Conservation (phyloP, 1,139 yeast genomes). For the Candida dubliniensis region DNA sequence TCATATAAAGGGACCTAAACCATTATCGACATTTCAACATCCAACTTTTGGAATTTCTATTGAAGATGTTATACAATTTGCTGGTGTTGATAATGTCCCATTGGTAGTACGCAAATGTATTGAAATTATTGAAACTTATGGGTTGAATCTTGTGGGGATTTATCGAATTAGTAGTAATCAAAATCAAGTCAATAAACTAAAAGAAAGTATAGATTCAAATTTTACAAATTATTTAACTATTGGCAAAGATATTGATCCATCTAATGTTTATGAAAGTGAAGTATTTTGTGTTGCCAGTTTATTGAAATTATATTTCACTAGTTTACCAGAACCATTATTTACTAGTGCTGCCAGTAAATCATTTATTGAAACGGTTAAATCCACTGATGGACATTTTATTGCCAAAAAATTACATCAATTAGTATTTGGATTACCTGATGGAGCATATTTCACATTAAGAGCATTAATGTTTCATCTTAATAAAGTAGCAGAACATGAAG, state of each 20-base stretch:
- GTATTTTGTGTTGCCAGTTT: slow-evolving; percentile 72
- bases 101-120: slow-evolving; percentile 88
- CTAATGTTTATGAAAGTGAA: slow-evolving; percentile 63
- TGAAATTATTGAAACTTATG: slow-evolving; percentile 79
- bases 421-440: slow-evolving; percentile 88
- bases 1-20: slow-evolving; percentile 43
- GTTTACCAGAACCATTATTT: slow-evolving; percentile 69
- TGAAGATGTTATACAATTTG: slow-evolving; percentile 71
- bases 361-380: slow-evolving; percentile 72
- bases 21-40: slow-evolving; percentile 20
- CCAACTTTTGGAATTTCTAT: slow-evolving; percentile 82
- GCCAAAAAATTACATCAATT: slow-evolving; percentile 81
- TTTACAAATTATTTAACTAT: slow-evolving; percentile 60
- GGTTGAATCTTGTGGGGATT: slow-evolving; percentile 83
- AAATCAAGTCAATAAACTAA: slow-evolving; percentile 68
- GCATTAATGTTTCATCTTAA: slow-evolving; percentile 82
- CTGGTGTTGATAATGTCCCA: slow-evolving; percentile 86
- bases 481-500: slow-evolving; percentile 65
- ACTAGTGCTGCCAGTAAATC: slow-evolving; percentile 56
- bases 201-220: slow-evolving; percentile 72
- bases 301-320: slow-evolving; percentile 63
- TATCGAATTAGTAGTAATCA: slow-evolving; percentile 84
- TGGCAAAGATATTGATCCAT: slow-evolving; percentile 44
- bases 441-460: slow-evolving; percentile 88
- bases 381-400: slow-evolving; percentile 50